Evolutionary conservation across 176 grass and related monocot species (phyloP).

Genomic region (Chloris gayana): DNA sequence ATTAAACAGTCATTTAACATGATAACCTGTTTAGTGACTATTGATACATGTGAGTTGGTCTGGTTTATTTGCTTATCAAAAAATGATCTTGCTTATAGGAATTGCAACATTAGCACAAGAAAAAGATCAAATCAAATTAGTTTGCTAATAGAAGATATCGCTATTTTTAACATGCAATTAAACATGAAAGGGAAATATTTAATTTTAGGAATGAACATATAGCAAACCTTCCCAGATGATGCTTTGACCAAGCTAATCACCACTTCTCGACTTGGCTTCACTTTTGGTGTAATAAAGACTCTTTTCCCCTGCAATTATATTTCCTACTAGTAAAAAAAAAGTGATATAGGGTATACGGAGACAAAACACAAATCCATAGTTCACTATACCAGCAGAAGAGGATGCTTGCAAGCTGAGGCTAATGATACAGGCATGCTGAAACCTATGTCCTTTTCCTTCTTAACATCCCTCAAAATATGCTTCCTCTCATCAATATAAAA

Average conservation of each 20-base stretch:
- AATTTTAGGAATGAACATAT: conserved; percentile 12
- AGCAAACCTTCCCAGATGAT: conserved; percentile 69
- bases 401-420: conserved; percentile 57
- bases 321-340: conserved; percentile 24
- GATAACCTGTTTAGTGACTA: not conserved
- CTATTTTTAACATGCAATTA: conserved; percentile 11
- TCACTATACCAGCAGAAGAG: conserved; percentile 73
- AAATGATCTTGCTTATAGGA: not conserved
- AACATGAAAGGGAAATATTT: conserved; percentile 4
- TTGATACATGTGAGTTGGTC: not conserved
- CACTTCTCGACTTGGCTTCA: conserved; percentile 75
- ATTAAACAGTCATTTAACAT: not conserved
- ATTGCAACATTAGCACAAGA: not conserved
- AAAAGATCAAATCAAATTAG: not conserved
- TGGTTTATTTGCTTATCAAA: conserved; percentile 19
- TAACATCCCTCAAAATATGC: conserved; percentile 77
- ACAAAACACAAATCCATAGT: conserved; percentile 13
- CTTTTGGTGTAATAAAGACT: conserved; percentile 70
- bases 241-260: conserved; percentile 70
- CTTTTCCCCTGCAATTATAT: conserved; percentile 61
- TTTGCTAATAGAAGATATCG: conserved; percentile 15
- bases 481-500: conserved; percentile 80
- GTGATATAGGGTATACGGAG: not conserved
- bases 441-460: conserved; percentile 83
- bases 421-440: conserved; percentile 83